phyloP scores from a whole-genome alignment of 1,284 basidiomycete species.

The Irpex rosettiformis region DNA sequence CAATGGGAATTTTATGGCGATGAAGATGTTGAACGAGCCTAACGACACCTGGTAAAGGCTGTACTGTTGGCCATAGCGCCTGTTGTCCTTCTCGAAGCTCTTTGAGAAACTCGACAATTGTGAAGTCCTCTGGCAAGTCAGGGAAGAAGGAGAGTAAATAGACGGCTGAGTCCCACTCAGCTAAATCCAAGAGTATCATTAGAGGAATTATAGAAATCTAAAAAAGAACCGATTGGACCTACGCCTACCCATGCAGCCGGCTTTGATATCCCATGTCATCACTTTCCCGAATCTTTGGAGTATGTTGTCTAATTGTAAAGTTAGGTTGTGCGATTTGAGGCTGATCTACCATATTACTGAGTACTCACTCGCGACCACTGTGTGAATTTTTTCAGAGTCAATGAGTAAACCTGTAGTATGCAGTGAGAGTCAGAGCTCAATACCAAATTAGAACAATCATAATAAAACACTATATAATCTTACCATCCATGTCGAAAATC shows the following conservation, averaged over 20 bases:
- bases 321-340: not conserved
- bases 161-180: conserved; percentile 57
- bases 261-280: conserved; percentile 85
- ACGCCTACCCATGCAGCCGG: conserved; percentile 82
- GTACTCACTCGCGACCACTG: conserved; percentile 63
- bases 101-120: conserved; percentile 52
- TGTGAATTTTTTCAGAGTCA: conserved; percentile 72
- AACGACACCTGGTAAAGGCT: conserved; percentile 63
- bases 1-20: conserved; percentile 64
- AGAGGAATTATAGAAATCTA: not conserved
- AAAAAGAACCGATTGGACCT: conserved; percentile 24
- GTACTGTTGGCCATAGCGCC: conserved; percentile 59
- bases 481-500: conserved; percentile 81
- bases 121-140: conserved; percentile 49
- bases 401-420: conserved; percentile 47
- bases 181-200: conserved; percentile 33
- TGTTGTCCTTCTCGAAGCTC: conserved; percentile 59
- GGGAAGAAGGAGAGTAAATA: conserved; percentile 76
- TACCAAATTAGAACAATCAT: too few species aligned
- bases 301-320: conserved; percentile 50
- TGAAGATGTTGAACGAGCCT: conserved; percentile 66
- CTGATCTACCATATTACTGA: not conserved
- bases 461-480: too few species aligned
- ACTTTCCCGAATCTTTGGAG: conserved; percentile 62
- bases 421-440: not conserved